Evolutionary conservation across 1,139 yeast species (phyloP).

Genomic region (Diutina pseudorugosa): DNA sequence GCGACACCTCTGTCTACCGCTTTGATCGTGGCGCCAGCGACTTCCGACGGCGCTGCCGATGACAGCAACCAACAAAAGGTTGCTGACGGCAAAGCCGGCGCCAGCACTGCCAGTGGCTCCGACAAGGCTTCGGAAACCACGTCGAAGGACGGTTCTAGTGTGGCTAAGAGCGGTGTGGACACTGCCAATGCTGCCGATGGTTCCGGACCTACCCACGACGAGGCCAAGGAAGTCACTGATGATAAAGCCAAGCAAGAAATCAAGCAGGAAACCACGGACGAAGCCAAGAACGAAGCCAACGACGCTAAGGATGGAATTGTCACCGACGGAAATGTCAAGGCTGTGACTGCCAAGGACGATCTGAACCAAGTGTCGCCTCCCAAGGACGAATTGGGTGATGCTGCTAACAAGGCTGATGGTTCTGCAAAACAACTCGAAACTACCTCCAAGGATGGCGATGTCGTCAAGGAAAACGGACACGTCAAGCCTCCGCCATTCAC

Average conservation of each 20-base stretch:
- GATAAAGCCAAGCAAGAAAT: not conserved
- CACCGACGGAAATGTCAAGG: not conserved
- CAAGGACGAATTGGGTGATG: too few relatives aligned
- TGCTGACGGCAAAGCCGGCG: not conserved
- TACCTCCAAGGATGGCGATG: too few relatives aligned
- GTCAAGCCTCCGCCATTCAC: not conserved
- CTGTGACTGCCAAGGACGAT: too few relatives aligned
- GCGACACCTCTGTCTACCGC: not conserved
- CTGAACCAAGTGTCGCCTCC: too few relatives aligned
- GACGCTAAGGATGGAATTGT: not conserved
- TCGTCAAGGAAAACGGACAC: not conserved
- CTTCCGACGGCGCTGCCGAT: not conserved
- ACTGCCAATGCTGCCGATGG: not conserved
- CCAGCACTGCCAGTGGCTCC: not conserved
- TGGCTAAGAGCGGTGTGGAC: not conserved
- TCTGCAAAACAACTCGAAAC: not conserved
- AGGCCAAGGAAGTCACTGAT: too few relatives aligned
- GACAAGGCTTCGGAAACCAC: not conserved
- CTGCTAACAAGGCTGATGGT: not conserved
- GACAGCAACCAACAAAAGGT: not conserved
- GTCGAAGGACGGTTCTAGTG: not conserved
- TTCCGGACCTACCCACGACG: too few relatives aligned
- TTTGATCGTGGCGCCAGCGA: not conserved
- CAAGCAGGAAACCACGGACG: not conserved
- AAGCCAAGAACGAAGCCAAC: not conserved